Evolutionary conservation across 176 grass and related monocot species (phyloP), one percentile per base, ranked within the genome.

Genomic region (Elaeis guineensis): DNA sequence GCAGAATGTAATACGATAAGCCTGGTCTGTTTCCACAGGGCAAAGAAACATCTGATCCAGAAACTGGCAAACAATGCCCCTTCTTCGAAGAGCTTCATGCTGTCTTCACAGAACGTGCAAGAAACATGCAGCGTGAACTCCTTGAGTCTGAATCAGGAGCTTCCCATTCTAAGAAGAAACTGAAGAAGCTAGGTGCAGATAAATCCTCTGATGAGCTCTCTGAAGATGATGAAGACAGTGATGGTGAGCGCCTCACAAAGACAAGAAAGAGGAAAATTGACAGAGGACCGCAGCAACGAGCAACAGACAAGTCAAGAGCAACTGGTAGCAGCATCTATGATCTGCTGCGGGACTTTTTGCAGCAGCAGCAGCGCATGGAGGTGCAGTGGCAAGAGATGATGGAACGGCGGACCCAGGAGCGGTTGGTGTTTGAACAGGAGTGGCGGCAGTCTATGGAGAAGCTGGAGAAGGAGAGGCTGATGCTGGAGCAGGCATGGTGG

Each of bases 21-120:
- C 16, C 14, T 55, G 51, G 29, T 82, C 19, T 44, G 49, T 72
- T 71, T 61, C 50, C 69, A 71, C 72, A 98, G 93, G 84, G 93
- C 15, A 98, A 98, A 56, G 93, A 98, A 79, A 98, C 88, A 74
- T 82, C 93, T 71, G 88, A 89, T 76, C 87, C 92, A 59, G 84
- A 91, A 57, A 74, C 22, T 6, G 73, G 84, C 25, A 76, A 79
- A 25, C 93, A 86, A 9, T 98, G 84, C 63, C 93, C 88, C 6
- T 98, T 98, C 79, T 98, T 98, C 21, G 84, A 89, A 4, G 93
- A 98, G 69, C 65, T 98, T 48, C 88, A 91, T 64, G 82, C 78
- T 0, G 82, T 98, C 24, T 98, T 98, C 76, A 81, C 44, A 14
- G 93, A 92, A 54, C 87, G 84, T 49, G 87, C 79, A 16, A 92